These are phyloP conservation scores for Afroboletus lepidellus DNA, from an alignment of 1,284 basidiomycete genomes.

Conservation along the genomic window DNA sequence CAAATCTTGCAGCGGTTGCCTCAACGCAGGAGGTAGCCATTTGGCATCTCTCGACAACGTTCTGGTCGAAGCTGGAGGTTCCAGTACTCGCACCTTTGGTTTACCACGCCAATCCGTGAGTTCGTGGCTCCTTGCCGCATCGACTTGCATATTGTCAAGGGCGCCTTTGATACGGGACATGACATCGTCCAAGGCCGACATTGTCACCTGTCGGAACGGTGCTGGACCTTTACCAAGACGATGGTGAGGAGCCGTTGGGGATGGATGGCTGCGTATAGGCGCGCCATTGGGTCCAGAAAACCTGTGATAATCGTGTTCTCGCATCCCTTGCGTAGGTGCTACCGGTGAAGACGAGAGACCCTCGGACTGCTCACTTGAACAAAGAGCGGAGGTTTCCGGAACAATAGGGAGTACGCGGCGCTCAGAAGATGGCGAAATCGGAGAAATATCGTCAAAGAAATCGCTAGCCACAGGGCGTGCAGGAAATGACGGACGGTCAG, in stretches of 20 bases:
- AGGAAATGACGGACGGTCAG: slow-evolving; percentile 23
- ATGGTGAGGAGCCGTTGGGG: slow-evolving; percentile 18
- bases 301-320: slow-evolving; percentile 20
- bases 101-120: slow-evolving; percentile 19
- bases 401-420: slow-evolving; percentile 17
- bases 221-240: slow-evolving; percentile 33
- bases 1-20: slow-evolving; percentile 37
- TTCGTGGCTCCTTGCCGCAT: slow-evolving; percentile 28
- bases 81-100: slow-evolving; percentile 19
- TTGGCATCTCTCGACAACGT: slow-evolving; percentile 30
- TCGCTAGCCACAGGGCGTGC: slow-evolving; percentile 60
- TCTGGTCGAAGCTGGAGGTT: slow-evolving; percentile 10
- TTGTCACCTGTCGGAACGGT: slow-evolving; percentile 63
- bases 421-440: slow-evolving; percentile 22
- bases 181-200: slow-evolving; percentile 78
- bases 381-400: slow-evolving; percentile 16
- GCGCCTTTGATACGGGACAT: slow-evolving; percentile 90
- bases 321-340: slow-evolving; percentile 10
- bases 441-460: slow-evolving; percentile 56
- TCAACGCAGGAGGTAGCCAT: slow-evolving; percentile 60
- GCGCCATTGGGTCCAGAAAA: slow-evolving; percentile 21
- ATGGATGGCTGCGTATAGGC: slow-evolving; percentile 20
- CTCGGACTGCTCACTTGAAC: slow-evolving; percentile 12
- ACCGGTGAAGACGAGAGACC: slow-evolving; percentile 1
- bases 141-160: slow-evolving; percentile 66